phyloP scores from a whole-genome alignment of 2,329 filamentous ascomycete species.

The Talaromyces marneffei region DNA sequence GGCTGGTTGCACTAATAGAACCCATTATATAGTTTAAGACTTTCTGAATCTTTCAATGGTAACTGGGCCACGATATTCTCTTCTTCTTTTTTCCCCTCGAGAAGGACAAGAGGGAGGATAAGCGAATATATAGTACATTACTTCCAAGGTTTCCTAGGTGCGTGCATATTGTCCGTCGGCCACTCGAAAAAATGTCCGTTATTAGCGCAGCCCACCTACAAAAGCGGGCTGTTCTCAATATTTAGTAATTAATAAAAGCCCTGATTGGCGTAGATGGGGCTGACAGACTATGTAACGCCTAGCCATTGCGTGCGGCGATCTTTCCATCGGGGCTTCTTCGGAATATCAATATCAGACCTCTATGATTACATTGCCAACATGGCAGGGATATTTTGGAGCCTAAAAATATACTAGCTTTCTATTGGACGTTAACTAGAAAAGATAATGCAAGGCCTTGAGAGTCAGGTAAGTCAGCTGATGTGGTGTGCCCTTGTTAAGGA shows the following conservation, averaged over 20 bases:
- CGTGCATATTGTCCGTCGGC: neutral
- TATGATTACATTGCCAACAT: neutral
- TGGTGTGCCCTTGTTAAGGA: neutral
- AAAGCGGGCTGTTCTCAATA: neutral
- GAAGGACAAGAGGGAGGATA: neutral
- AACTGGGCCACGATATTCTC: neutral
- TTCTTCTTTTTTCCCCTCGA: neutral
- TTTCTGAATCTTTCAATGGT: neutral
- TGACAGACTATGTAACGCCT: neutral
- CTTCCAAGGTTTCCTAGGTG: neutral
- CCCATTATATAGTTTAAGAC: neutral
- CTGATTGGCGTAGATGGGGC: neutral
- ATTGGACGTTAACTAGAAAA: neutral
- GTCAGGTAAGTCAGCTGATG: neutral
- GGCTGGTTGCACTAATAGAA: neutral
- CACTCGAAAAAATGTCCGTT: neutral
- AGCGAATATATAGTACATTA: neutral
- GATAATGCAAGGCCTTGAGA: neutral
- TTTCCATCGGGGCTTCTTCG: neutral
- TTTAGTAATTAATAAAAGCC: neutral
- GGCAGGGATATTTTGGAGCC: neutral
- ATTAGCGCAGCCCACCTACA: neutral
- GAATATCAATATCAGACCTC: neutral
- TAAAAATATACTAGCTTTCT: neutral
- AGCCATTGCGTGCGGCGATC: neutral